Evolutionary conservation across 2,329 filamentous ascomycete genomes (phyloP).

Genomic region (Didymellaceae sp.): DNA sequence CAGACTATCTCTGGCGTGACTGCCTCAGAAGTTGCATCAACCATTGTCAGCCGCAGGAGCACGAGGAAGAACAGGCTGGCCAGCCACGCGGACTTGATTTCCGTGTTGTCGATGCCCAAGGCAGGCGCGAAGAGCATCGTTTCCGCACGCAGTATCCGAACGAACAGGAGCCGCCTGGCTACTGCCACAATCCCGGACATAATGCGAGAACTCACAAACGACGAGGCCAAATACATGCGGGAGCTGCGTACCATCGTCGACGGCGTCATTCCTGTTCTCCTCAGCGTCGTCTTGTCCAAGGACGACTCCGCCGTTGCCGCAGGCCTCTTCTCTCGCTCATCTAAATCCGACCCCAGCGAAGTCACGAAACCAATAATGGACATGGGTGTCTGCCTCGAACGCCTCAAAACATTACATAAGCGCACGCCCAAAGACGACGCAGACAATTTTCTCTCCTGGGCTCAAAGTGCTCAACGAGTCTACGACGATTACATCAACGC

Average conservation of each 20-base stretch:
- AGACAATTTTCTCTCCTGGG: conserved; percentile 79
- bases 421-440: conserved; percentile 77
- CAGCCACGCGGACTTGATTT: conserved; percentile 92
- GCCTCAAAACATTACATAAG: conserved; percentile 79
- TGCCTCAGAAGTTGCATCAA: conserved; percentile 42
- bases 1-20: conserved; percentile 26
- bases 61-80: conserved; percentile 72
- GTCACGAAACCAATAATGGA: conserved; percentile 87
- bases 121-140: conserved; percentile 72
- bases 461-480: conserved; percentile 75
- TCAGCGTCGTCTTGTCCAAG: conserved; percentile 82
- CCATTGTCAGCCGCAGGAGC: conserved; percentile 54
- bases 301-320: conserved; percentile 68
- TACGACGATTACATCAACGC: conserved; percentile 86
- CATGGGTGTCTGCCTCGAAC: conserved; percentile 91
- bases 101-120: conserved; percentile 78
- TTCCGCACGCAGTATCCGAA: conserved; percentile 79
- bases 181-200: conserved; percentile 76
- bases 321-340: conserved; percentile 70
- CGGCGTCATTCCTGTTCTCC: conserved; percentile 89
- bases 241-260: conserved; percentile 93
- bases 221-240: conserved; percentile 86
- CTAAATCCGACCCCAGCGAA: conserved; percentile 62
- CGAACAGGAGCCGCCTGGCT: conserved; percentile 69
- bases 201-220: conserved; percentile 78